Conservation (phyloP, 768 basidiomycete species). For the Steccherinum ochraceum region DNA sequence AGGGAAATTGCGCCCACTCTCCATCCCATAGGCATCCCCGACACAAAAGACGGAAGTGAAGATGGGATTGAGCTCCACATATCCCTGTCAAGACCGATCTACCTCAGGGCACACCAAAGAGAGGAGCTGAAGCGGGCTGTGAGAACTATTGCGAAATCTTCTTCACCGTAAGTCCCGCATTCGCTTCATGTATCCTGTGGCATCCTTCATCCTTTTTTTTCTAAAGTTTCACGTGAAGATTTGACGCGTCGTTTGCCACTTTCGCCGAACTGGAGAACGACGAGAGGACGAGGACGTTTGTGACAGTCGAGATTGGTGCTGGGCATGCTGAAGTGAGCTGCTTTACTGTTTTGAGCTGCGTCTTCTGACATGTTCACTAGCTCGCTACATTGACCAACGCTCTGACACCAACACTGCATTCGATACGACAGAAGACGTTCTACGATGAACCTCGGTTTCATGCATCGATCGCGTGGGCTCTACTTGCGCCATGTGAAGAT, state of each 20-base stretch:
- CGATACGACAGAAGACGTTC: conserved; percentile 70
- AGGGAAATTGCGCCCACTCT: conserved; percentile 39
- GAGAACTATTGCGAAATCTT: conserved; percentile 40
- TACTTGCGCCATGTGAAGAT: conserved; percentile 44
- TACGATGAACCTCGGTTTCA: conserved; percentile 83
- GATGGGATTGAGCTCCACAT: conserved; percentile 65
- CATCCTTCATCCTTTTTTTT: background rate
- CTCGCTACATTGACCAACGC: conserved; percentile 46
- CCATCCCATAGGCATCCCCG: conserved; percentile 33
- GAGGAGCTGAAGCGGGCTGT: conserved; percentile 65
- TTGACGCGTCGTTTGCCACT: conserved; percentile 62
- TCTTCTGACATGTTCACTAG: conserved; percentile 31
- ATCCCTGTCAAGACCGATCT: conserved; percentile 80
- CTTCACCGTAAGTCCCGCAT: conserved; percentile 36
- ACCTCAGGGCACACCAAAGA: conserved; percentile 72
- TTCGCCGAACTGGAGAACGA: conserved; percentile 74
- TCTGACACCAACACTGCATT: conserved; percentile 51
- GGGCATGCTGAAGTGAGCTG: conserved; percentile 65
- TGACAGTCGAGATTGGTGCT: conserved; percentile 77
- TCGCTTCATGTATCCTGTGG: background rate
- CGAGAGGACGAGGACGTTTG: conserved; percentile 73
- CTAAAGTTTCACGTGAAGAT: conserved; percentile 36
- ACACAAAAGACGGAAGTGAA: conserved; percentile 10
- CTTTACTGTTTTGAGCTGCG: background rate
- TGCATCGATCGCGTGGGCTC: conserved; percentile 83